Conservation (phyloP, 2,329 filamentous ascomycete genomes). For the Exophiala spinifera region DNA sequence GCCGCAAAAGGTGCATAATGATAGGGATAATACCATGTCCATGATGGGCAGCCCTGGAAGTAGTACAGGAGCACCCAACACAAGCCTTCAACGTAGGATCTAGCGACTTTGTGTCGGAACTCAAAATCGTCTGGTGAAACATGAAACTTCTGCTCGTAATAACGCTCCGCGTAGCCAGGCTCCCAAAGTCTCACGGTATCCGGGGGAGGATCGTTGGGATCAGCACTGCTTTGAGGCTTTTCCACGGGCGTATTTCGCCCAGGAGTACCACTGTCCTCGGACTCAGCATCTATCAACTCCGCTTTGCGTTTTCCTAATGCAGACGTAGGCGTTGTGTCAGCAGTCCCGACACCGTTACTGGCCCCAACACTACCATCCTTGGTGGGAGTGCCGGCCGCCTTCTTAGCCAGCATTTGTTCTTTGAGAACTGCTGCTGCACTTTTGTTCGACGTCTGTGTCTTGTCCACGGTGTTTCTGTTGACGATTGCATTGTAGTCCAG, state of each 20-base stretch:
- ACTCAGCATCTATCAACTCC: conserved; percentile 61
- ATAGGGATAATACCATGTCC: conserved; percentile 99
- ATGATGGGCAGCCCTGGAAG: conserved; percentile 95
- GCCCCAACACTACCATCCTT: conserved; percentile 37
- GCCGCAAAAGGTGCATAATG: conserved; percentile 97
- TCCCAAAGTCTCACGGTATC: conserved; percentile 94
- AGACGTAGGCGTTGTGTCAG: conserved; percentile 43
- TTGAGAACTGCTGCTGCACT: conserved; percentile 88
- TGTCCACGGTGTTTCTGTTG: conserved; percentile 64
- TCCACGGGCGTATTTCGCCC: conserved; percentile 56
- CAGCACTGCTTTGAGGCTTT: conserved; percentile 39
- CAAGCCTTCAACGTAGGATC: conserved; percentile 89
- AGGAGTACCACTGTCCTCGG: conserved; percentile 50
- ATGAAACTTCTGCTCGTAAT: conserved; percentile 95
- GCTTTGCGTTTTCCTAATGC: conserved; percentile 74
- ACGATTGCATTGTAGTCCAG: conserved; percentile 87
- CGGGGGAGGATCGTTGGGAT: conserved; percentile 47
- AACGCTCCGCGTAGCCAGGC: conserved; percentile 88
- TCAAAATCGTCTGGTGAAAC: conserved; percentile 75
- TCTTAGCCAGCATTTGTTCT: conserved; percentile 63
- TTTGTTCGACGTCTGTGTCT: conserved; percentile 82
- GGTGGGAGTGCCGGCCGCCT: conserved; percentile 33
- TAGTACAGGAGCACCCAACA: conserved; percentile 97
- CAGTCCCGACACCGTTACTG: conserved; percentile 22
- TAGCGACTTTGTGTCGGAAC: conserved; percentile 84